Conservation (phyloP, 2,329 filamentous ascomycete genomes). For the Trichoderma cornu-damae region DNA sequence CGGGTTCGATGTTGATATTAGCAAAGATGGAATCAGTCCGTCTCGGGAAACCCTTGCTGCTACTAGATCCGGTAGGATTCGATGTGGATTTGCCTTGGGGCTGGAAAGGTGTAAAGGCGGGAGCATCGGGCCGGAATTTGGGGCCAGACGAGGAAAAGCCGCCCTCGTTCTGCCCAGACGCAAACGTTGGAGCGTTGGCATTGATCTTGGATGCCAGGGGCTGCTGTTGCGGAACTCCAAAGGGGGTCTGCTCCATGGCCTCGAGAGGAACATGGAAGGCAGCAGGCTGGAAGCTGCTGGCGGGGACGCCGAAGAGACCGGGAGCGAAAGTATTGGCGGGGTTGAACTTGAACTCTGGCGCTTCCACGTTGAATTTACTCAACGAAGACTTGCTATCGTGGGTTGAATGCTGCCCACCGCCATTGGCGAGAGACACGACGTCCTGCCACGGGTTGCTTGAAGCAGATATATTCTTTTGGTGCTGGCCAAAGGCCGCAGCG, state of each 20-base stretch:
- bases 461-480: conserved; percentile 52
- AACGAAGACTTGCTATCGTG: conserved; percentile 66
- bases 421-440: conserved; percentile 36
- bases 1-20: conserved; percentile 58
- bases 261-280: conserved; percentile 35
- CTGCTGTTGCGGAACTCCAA: conserved; percentile 31
- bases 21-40: conserved; percentile 58
- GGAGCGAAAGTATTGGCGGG: conserved; percentile 49
- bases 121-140: conserved; percentile 71
- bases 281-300: conserved; percentile 44
- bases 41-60: conserved; percentile 40
- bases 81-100: conserved; percentile 42
- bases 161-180: conserved; percentile 60
- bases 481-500: conserved; percentile 40
- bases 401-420: conserved; percentile 37
- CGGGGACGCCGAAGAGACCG: conserved; percentile 47
- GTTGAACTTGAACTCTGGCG: conserved; percentile 81
- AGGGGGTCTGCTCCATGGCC: conserved; percentile 17
- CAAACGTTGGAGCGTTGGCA: conserved; percentile 64
- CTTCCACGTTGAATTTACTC: conserved; percentile 78
- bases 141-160: conserved; percentile 62
- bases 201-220: conserved; percentile 53
- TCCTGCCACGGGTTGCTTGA: conserved; percentile 61
- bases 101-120: conserved; percentile 63
- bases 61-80: conserved; percentile 42